Evolutionary conservation across 1,139 yeast species (phyloP), one percentile per base, ranked within the genome.

Genomic region (Meyerozyma smithsonii): DNA sequence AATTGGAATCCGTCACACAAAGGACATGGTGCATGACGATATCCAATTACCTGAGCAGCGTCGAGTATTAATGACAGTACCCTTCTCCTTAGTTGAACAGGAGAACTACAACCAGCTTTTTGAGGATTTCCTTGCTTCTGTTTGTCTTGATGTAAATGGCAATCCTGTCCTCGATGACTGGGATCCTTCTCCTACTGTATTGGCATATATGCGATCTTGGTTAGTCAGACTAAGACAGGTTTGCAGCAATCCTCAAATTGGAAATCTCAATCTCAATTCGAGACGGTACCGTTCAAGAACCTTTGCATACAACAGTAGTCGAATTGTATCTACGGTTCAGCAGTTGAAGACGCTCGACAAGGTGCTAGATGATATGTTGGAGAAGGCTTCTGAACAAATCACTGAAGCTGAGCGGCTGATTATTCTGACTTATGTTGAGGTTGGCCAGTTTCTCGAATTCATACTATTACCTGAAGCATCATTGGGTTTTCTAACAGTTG

Each of bases 191-290:
- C 50, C 65, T 0, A 52, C 68, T 2, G 58, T 72, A 15, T 57
- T 71, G 39, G 50, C 62, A 2, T 57, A 61, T 24, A 78, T 81
- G 84, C 69, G 82, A 39, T 62, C 64, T 16, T 86, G 95, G 95
- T 62, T 89, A 8, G 67, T 72, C 11, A 69, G 75, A 38, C 63
- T 90, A 24, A 69, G 97, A 25, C 90, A 86, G 54, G 72, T 85
- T 0, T 90, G 97, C 50, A 84, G 94, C 45, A 92, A 87, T 59
- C 89, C 96, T 0, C 80, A 81, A 45, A 69, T 84, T 28, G 88
- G 88, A 1, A 59, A 58, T 32, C 50, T 70, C 7, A 56, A 58
- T 39, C 37, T 62, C 21, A 55, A 58, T 5, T 36, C 69, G 46
- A 49, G 66, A 51, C 47, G 67, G 53, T 57, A 65, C 35, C 51